A percentile compares a stretch with the other conserved stretches of the same genome.
phyloP scores from a whole-genome alignment of 1,139 yeast species.

The Debaryomycetaceae sp. region DNA sequence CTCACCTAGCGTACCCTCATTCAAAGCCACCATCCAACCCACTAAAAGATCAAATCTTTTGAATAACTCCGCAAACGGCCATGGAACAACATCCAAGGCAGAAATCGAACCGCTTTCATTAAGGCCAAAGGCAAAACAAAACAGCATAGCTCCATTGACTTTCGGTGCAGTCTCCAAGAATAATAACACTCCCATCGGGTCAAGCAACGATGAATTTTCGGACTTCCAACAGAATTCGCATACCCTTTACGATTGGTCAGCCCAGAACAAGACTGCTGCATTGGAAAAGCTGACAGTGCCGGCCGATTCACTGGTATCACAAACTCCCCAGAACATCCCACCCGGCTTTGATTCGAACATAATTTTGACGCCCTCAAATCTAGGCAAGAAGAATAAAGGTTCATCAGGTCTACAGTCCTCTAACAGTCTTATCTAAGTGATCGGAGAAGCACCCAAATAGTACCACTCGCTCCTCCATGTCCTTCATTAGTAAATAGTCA shows the following conservation, averaged over 20 bases:
- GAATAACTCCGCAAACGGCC: neutral
- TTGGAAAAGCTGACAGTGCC: neutral
- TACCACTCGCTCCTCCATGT: no score
- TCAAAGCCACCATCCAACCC: neutral
- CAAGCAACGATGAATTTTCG: neutral
- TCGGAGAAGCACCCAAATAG: neutral
- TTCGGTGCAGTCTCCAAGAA: neutral
- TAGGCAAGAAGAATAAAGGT: slow-evolving; percentile 1
- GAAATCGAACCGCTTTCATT: neutral
- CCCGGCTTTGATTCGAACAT: slow-evolving; percentile 28
- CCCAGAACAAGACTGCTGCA: neutral
- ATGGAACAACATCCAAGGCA: neutral
- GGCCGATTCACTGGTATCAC: no score
- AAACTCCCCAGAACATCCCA: slow-evolving; percentile 13
- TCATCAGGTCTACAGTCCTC: neutral
- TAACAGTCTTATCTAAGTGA: neutral
- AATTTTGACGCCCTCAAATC: slow-evolving; percentile 16
- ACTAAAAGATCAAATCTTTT: neutral
- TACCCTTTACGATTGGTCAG: neutral
- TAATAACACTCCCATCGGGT: neutral
- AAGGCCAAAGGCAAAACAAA: neutral
- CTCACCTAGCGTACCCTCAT: neutral
- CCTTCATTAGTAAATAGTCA: no score
- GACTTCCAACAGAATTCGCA: neutral
- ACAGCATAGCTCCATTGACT: neutral